Evolutionary conservation across 495 filamentous ascomycete genomes (phyloP).

Genomic region (Trichoderma asperelloides): DNA sequence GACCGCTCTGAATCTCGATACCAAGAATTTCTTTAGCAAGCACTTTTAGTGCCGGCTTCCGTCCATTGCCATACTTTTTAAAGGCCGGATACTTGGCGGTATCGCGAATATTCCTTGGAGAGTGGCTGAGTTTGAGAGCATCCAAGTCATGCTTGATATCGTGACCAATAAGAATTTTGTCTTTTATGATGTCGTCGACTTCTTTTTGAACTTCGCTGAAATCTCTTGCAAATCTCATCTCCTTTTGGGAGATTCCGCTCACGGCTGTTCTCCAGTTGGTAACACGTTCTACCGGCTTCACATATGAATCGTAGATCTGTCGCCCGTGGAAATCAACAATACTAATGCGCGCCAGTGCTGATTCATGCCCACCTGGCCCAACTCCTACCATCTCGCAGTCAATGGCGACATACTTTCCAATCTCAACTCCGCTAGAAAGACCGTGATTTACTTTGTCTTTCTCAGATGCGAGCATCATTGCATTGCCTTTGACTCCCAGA

Average conservation of each 20-base stretch:
- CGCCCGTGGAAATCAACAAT: constrained; percentile 87
- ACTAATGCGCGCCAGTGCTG: constrained; percentile 71
- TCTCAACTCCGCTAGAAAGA: constrained; percentile 35
- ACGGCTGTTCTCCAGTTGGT: constrained; percentile 85
- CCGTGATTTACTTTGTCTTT: constrained; percentile 38
- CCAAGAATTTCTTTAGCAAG: constrained; percentile 71
- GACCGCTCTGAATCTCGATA: constrained; percentile 70
- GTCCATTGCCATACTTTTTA: constrained; percentile 62
- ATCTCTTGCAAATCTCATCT: constrained; percentile 56
- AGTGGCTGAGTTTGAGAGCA: constrained; percentile 66
- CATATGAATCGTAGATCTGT: constrained; percentile 86
- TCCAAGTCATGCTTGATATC: constrained; percentile 80
- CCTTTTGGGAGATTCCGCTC: constrained; percentile 63
- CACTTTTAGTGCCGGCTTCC: constrained; percentile 66
- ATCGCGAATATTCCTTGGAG: constrained; percentile 69
- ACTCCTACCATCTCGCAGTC: constrained; percentile 99
- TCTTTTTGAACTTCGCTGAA: constrained; percentile 69
- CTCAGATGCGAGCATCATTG: constrained; percentile 14
- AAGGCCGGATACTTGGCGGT: constrained; percentile 71
- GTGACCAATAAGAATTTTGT: constrained; percentile 75
- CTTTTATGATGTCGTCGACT: constrained; percentile 62
- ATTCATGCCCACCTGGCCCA: constrained; percentile 57
- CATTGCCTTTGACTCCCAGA: constrained; percentile 27
- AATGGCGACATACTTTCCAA: constrained; percentile 82
- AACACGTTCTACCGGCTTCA: constrained; percentile 63